Evolutionary conservation across 108 stramenopile species (phyloP), one percentile per base, ranked within the genome.

Genomic region (Pseudonitzschia delicatissima): DNA sequence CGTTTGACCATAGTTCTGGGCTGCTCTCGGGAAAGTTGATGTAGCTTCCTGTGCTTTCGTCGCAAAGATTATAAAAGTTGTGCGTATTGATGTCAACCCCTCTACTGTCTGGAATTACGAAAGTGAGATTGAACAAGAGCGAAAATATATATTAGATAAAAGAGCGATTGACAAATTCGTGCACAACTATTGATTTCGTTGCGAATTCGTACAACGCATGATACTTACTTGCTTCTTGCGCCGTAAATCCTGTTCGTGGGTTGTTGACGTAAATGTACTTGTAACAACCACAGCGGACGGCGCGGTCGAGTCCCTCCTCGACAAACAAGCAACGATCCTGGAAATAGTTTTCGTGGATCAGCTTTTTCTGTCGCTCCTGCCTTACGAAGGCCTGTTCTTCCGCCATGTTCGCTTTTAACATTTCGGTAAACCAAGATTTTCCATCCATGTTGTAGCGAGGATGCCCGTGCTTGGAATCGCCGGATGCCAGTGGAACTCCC

Each of bases 381-480:
- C 37, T 11, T 11, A 39, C 37, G 8, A 11, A 11, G 6, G 37
- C 8, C 6, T 6, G 13, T 13, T 27, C 3, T 12, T 3, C 13
- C 26, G 51, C 7, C 28, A 13, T 31, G 5, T 5, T 31, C 3
- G 25, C 51, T 11, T 27, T n/a, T n/a, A 29, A 27, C 32, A 12
- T 15, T 11, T 33, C 53, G 17, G 4, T 33, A 28, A 23, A 8
- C 72, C 71, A 78, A 1, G 72, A 73, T 45, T 11, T 45, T 13
- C 77, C 77, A 52, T 78, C 77, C 66, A 68, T 69, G 7, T 11
- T 34, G 53, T 78, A 78, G 1, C 2, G n/a, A 23, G 2, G 42
- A 13, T 3, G 7, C 33, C 13, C 20, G 4, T 21, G 15, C 12
- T 33, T 29, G 11, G 6, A 27, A 11, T 23, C 39, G 21, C n/a